A percentile compares a stretch with the other conserved stretches of the same genome.
These are phyloP conservation scores for Arctium lappa DNA, from an alignment of 129 eudicot species.

Conservation along the genomic window DNA sequence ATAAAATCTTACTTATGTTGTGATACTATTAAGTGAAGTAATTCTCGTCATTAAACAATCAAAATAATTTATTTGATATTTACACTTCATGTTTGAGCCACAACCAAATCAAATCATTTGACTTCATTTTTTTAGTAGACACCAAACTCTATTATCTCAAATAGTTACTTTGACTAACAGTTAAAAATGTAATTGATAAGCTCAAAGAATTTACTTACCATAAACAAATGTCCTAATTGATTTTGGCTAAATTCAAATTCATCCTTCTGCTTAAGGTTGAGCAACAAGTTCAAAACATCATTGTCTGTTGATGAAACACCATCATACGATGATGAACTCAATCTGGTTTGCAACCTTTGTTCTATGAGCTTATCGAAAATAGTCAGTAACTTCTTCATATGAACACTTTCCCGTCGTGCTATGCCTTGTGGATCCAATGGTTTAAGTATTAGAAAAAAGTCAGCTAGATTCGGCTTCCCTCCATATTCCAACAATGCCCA, in stretches of 20 bases:
- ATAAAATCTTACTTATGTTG: background rate
- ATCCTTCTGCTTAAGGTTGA: background rate
- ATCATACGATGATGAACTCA: background rate
- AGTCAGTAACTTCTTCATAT: constrained; percentile 4
- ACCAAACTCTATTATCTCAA: no score
- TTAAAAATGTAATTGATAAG: background rate
- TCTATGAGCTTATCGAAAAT: constrained; percentile 14
- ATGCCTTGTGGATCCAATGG: constrained; percentile 32
- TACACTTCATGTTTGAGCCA: no score
- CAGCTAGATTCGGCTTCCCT: constrained; percentile 20
- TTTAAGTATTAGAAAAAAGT: constrained; percentile 26
- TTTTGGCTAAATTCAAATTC: background rate
- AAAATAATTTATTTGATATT: no score
- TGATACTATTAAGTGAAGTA: no score
- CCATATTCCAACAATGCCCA: constrained; percentile 10
- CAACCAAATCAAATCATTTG: no score
- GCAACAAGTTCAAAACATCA: constrained; percentile 25
- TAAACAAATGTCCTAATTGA: constrained; percentile 22
- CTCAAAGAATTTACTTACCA: background rate
- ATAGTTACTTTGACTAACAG: no score
- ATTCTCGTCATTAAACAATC: no score
- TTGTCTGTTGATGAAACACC: background rate
- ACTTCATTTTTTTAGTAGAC: no score
- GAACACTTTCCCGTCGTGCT: background rate
- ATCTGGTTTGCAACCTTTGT: constrained; percentile 11